Evolutionary conservation across 2,329 filamentous ascomycete species (phyloP).

Genomic region (Trichoderma arundinaceum): DNA sequence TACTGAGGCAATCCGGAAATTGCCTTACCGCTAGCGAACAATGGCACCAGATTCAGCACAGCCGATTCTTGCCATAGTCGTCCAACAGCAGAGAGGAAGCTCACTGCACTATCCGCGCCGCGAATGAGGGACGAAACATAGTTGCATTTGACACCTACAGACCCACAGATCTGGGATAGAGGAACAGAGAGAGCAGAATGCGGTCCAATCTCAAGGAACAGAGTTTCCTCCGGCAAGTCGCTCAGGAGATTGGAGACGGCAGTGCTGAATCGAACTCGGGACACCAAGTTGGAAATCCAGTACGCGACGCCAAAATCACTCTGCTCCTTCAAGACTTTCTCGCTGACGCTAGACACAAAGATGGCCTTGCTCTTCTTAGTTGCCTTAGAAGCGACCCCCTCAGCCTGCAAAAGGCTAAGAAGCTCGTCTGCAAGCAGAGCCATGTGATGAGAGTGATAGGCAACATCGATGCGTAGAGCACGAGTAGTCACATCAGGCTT

Average conservation of each 20-base stretch:
- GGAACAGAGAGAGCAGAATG: slow-evolving; percentile 39
- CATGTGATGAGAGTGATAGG: slow-evolving; percentile 45
- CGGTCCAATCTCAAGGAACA: slow-evolving; percentile 40
- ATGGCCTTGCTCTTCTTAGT: neutral
- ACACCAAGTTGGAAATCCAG: slow-evolving; percentile 31
- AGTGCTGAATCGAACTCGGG: slow-evolving; percentile 32
- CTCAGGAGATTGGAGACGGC: slow-evolving; percentile 31
- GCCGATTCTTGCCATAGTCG: slow-evolving; percentile 29
- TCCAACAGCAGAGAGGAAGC: slow-evolving; percentile 28
- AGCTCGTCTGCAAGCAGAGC: slow-evolving; percentile 15
- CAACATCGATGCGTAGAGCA: slow-evolving; percentile 36
- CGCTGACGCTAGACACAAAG: slow-evolving; percentile 30
- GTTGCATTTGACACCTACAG: slow-evolving; percentile 8
- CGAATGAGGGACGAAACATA: slow-evolving; percentile 29
- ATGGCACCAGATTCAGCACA: slow-evolving; percentile 11
- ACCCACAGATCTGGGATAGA: slow-evolving; percentile 36
- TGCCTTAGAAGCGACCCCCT: slow-evolving; percentile 7
- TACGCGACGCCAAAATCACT: slow-evolving; percentile 23
- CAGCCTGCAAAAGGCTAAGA: slow-evolving; percentile 9
- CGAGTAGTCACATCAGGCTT: slow-evolving; percentile 40
- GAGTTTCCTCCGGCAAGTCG: slow-evolving; percentile 4
- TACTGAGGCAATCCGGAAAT: slow-evolving; percentile 30
- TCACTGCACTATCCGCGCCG: neutral
- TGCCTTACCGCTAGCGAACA: slow-evolving; percentile 27
- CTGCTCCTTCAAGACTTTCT: slow-evolving; percentile 16